phyloP scores from a whole-genome alignment of 2,329 filamentous ascomycete species.

The Fusarium falciforme region DNA sequence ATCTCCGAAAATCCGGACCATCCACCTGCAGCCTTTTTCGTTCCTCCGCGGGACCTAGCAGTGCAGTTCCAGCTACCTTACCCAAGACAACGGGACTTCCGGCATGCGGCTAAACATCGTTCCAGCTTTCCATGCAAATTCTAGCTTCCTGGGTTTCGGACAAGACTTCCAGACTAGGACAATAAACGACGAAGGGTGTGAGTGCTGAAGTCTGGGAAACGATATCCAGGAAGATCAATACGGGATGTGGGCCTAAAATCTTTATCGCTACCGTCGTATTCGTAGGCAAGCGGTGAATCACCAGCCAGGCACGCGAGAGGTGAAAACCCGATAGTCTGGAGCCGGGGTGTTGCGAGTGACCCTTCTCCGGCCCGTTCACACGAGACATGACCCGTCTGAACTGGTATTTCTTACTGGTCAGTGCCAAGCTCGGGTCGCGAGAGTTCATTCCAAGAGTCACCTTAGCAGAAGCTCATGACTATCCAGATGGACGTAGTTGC shows the following conservation, averaged over 20 bases:
- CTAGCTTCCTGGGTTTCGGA: constrained; percentile 5
- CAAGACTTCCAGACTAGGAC: constrained; percentile 8
- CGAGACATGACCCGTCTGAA: not conserved
- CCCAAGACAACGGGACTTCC: constrained; percentile 23
- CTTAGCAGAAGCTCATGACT: constrained; percentile 3
- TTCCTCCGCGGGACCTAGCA: constrained; percentile 15
- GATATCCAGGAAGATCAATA: not conserved
- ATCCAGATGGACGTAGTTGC: not conserved
- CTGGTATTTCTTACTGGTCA: not conserved
- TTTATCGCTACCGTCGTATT: constrained; percentile 1
- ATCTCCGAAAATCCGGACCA: constrained; percentile 9
- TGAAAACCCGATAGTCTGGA: constrained; percentile 11
- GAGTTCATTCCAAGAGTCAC: constrained; percentile 5
- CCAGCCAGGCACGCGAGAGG: constrained; percentile 1
- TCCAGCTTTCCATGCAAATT: constrained; percentile 2
- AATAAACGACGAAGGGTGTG: not conserved
- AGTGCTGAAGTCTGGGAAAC: not conserved
- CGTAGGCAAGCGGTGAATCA: constrained; percentile 7
- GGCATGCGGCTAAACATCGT: constrained; percentile 3
- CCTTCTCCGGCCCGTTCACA: not conserved
- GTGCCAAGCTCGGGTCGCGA: not conserved
- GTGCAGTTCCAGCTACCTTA: constrained; percentile 1
- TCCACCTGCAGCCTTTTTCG: constrained; percentile 12
- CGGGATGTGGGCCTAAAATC: not conserved
- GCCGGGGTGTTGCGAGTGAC: constrained; percentile 3